A percentile compares a stretch with the other conserved stretches of the same genome.
Evolutionary conservation across 257 asterid genomes (phyloP).

Genomic region (Solanum lycopersicoides): DNA sequence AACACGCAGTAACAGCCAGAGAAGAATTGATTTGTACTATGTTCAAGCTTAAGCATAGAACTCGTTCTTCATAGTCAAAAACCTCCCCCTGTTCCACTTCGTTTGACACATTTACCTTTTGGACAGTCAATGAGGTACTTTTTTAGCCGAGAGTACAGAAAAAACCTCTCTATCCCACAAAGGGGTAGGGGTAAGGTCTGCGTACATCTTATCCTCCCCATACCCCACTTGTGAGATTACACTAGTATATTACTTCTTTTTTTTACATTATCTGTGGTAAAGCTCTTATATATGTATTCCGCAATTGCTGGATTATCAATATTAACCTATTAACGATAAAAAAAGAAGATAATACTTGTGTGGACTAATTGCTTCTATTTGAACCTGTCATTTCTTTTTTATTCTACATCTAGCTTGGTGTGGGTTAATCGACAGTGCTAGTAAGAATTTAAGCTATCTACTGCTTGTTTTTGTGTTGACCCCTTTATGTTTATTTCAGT

Average conservation of each 20-base stretch:
- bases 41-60: neutral
- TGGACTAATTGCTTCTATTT: neutral
- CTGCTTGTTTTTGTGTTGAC: neutral
- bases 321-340: neutral
- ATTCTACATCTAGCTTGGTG: neutral
- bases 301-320: neutral
- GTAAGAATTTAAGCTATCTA: neutral
- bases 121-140: neutral
- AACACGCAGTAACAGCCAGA: neutral
- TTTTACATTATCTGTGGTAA: neutral
- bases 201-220: neutral
- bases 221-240: neutral
- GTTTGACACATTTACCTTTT: neutral
- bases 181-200: neutral
- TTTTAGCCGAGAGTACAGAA: neutral
- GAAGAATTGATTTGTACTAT: neutral
- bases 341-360: neutral
- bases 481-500: neutral
- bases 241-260: neutral
- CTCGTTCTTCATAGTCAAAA: neutral
- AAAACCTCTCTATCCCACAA: neutral
- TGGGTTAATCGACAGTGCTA: neutral
- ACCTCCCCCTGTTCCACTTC: neutral
- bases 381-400: neutral
- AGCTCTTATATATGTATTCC: neutral